Base-by-base conservation (phyloP, 2,329 filamentous ascomycete species). In the Cucurbitaria berberidis region DNA sequence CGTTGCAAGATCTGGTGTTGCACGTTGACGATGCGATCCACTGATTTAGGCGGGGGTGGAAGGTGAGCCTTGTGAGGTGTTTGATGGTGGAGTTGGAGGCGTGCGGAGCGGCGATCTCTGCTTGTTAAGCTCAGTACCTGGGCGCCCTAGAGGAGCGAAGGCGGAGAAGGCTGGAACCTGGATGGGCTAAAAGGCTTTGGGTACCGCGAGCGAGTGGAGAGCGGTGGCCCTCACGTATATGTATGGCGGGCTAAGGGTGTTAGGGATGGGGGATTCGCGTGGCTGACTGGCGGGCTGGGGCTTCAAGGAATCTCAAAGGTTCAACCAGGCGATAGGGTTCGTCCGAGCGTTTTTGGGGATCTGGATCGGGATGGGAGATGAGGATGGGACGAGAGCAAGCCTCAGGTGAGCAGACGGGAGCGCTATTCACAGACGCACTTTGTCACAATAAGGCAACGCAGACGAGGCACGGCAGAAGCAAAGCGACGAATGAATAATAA, bases 101-200 rank as follows among this genome's bases (percentile, higher is more conserved):
- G 69, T 63, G 66, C 60, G 69, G 64, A 72, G 73, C 70, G 77
- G 74, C 77, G 78, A 80, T 80, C 78, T 38, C 63, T 63, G 76
- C 77, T 78, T 79, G 77, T 79, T 78, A 79, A 79, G 77, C 76
- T 78, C 74, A 74, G 73, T 73, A 74, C 70, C 73, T 75, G 77
- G 76, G 66, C 73, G 75, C 70, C 68, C 71, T 69, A 74, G 68
- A 60, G 69, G 65, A 73, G 72, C 72, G 73, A 78, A 75, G 78
- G 78, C 76, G 72, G 70, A 74, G 68, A 64, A 71, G 73, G 77
- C 77, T 77, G 78, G 77, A 74, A 78, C 73, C 70, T 73, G 69
- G 72, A 69, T 74, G 73, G 69, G 62, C 67, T 67, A 64, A 66
- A n/a, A 70, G 63, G 70, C 66, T 72, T 74, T 72, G 10, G 62